Conservation (phyloP, 2,329 filamentous ascomycete species). For the Fusarium pseudograminearum region DNA sequence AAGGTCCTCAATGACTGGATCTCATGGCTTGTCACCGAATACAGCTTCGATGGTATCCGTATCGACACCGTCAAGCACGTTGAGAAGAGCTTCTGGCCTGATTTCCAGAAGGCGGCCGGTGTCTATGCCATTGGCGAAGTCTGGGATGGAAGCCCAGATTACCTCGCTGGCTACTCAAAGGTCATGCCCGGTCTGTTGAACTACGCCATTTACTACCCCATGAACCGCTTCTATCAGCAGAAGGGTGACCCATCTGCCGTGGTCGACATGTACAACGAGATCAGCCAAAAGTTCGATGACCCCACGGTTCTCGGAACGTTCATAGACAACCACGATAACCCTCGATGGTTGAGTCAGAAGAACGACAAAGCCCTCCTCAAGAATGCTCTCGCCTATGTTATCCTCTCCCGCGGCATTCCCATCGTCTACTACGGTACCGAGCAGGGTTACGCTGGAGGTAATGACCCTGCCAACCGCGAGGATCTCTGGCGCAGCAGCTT, state of each 20-base stretch:
- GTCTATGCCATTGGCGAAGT: constrained; percentile 73
- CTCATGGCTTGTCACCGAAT: constrained; percentile 66
- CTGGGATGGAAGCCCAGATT: constrained; percentile 63
- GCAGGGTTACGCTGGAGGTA: constrained; percentile 65
- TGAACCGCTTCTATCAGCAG: constrained; percentile 57
- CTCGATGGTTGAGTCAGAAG: constrained; percentile 65
- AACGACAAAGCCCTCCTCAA: constrained; percentile 67
- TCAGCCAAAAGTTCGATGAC: constrained; percentile 52
- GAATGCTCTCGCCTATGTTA: constrained; percentile 71
- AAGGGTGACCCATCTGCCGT: constrained; percentile 55
- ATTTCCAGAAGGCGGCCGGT: constrained; percentile 65
- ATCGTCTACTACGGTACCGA: constrained; percentile 76
- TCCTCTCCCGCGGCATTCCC: constrained; percentile 71
- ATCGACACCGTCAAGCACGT: constrained; percentile 74
- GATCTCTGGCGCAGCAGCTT: constrained; percentile 68
- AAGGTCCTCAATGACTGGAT: constrained; percentile 70
- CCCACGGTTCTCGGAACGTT: constrained; percentile 57
- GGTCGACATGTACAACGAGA: constrained; percentile 54
- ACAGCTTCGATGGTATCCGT: constrained; percentile 71
- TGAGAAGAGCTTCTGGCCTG: constrained; percentile 68
- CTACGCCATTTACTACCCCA: constrained; percentile 63
- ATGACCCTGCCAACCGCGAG: constrained; percentile 66
- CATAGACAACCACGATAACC: constrained; percentile 70
- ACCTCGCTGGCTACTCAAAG: constrained; percentile 65
- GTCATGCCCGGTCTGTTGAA: constrained; percentile 71